phyloP scores from a whole-genome alignment of 169 alveolate genomes.

The Cryptosporidium canis region DNA sequence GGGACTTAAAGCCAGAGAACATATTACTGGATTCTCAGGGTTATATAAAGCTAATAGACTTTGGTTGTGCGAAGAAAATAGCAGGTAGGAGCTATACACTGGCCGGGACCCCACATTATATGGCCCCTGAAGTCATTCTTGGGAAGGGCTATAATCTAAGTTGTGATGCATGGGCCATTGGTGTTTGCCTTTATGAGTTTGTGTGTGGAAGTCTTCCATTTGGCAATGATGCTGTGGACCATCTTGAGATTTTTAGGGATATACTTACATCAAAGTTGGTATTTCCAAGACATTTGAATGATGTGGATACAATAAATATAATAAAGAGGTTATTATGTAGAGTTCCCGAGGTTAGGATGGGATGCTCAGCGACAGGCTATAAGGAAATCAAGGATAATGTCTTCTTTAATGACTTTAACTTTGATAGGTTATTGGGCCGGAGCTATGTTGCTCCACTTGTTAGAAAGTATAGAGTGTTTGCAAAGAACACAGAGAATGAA shows the following conservation, averaged over 20 bases:
- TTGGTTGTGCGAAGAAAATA: slow-evolving; percentile 95
- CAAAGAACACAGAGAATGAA: slow-evolving; percentile 4
- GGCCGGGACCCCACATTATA: slow-evolving; percentile 96
- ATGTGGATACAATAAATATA: slow-evolving; percentile 86
- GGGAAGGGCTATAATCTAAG: slow-evolving; percentile 96
- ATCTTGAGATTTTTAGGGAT: slow-evolving; percentile 92
- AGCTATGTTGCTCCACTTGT: slow-evolving; percentile 70
- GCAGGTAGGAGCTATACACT: slow-evolving; percentile 91
- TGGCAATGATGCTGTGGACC: slow-evolving; percentile 96
- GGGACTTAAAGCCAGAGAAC: slow-evolving; percentile 98
- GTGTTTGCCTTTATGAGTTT: slow-evolving; percentile 97
- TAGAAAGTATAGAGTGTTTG: slow-evolving; percentile 39
- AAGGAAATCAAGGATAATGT: slow-evolving; percentile 87
- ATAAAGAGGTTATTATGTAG: slow-evolving; percentile 89
- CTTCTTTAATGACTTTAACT: slow-evolving; percentile 84
- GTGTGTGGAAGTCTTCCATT: slow-evolving; percentile 98
- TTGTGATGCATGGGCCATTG: slow-evolving; percentile 98
- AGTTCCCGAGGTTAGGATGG: slow-evolving; percentile 90
- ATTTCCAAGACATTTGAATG: slow-evolving; percentile 84
- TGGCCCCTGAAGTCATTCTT: slow-evolving; percentile 94
- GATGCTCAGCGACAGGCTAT: slow-evolving; percentile 90
- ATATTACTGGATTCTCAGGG: slow-evolving; percentile 95
- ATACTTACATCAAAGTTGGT: slow-evolving; percentile 86
- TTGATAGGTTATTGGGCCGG: slow-evolving; percentile 89
- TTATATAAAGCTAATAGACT: slow-evolving; percentile 93